Base-by-base conservation (phyloP, 129 eudicot genomes). In the Oenanthe sinensis region DNA sequence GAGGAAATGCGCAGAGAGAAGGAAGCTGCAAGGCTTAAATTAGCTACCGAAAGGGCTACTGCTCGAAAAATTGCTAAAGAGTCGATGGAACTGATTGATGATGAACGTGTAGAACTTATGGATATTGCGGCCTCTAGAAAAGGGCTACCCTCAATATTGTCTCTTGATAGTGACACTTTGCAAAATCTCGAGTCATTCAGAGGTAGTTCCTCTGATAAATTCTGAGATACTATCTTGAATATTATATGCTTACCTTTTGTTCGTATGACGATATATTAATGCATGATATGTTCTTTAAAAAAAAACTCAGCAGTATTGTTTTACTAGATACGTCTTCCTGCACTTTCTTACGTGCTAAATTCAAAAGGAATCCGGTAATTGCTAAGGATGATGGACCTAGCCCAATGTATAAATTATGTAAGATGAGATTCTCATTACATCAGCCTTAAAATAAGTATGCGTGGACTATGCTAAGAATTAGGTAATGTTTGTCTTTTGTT, bases 11-110 rank as follows among this genome's bases (percentile, higher is more conserved):
- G 97, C 4, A 87, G 78, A 75, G 98, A 91, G 82, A 94, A 86
- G 82, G 98, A 94, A 77, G 98, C 96, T 81, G 97, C 98, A 58
- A 89, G 90, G 70, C 92, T 88, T 55, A 91, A 88, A 88, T 96
- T 96, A 69, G 98, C 98, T 62, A 91, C 89, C 68, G 92, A 84
- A 28, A 88, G 97, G 75, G 97, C 98, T 37, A 89, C 93, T 87
- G 97, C 98, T 71, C 91, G 96, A 79, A 91, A 90, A 84, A 87
- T 91, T 78, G 98, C 98, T 7, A 94, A 90, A 79, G 98, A 94
- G 79, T 87, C 97, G 24, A 63, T 80, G 81, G 98, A 94, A 80
- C 79, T 91, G 82, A 82, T 94, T 74, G 98, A 94, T 62, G 98
- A 94, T 81, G 97, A 94, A 82, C 84, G 89, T 22, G 82, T 94